Conservation (phyloP, 805 yeast species). For the Saturnispora kantuleensis region DNA sequence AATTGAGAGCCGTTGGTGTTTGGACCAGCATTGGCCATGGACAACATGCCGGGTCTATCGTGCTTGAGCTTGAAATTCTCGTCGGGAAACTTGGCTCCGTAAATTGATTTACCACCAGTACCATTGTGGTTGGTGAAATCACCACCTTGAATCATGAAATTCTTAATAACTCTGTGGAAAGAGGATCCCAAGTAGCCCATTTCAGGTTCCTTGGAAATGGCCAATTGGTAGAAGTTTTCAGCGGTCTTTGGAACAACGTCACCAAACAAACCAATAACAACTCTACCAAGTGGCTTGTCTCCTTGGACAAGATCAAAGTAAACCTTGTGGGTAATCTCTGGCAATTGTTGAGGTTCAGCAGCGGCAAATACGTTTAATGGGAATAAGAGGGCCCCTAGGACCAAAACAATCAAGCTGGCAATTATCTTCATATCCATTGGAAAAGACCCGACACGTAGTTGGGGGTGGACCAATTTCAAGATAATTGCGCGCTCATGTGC, state of each 20-base stretch:
- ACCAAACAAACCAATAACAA: constrained; percentile 83
- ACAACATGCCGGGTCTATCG: constrained; percentile 56
- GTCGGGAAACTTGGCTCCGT: constrained; percentile 57
- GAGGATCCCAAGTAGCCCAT: constrained; percentile 52
- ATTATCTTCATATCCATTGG: constrained; percentile 18
- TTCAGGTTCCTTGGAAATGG: constrained; percentile 63
- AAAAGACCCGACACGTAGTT: background rate
- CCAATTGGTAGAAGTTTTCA: constrained; percentile 76
- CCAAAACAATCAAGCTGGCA: constrained; percentile 13
- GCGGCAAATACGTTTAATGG: constrained; percentile 13
- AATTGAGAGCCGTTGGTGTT: constrained; percentile 90
- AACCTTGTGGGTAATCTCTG: constrained; percentile 66
- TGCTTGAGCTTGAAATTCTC: constrained; percentile 63
- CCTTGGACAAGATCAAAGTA: constrained; percentile 82
- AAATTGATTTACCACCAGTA: constrained; percentile 66
- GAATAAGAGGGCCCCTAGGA: constrained; percentile 15
- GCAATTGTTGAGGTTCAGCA: constrained; percentile 28
- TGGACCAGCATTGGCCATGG: constrained; percentile 75
- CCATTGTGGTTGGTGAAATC: constrained; percentile 65
- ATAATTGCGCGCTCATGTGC: too few relatives aligned
- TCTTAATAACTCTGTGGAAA: constrained; percentile 65
- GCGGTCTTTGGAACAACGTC: constrained; percentile 79
- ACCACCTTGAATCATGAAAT: constrained; percentile 76
- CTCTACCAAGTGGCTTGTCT: constrained; percentile 65
- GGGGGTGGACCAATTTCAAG: too few relatives aligned